These are phyloP conservation scores for Cladorrhinum sp. DNA, from an alignment of 2,329 filamentous ascomycete species.

Conservation along the genomic window DNA sequence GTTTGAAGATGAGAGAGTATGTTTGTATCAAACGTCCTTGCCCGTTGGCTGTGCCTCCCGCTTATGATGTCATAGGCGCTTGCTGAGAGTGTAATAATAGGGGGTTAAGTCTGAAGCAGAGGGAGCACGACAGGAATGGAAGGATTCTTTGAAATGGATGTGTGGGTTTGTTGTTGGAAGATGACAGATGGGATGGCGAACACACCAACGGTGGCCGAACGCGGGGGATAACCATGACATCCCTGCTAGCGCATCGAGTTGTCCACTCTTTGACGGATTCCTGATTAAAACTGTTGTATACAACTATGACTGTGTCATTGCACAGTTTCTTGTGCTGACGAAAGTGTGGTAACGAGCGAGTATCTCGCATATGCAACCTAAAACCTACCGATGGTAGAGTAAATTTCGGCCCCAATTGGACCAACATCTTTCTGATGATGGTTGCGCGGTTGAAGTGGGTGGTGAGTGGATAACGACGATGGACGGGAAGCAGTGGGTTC, in stretches of 20 bases:
- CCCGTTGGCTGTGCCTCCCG: neutral
- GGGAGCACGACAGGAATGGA: neutral
- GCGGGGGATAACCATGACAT: neutral
- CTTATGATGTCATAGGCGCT: neutral
- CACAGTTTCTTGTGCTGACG: neutral
- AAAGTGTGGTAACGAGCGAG: neutral
- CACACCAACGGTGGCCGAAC: neutral
- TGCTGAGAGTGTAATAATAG: neutral
- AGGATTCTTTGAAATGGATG: too few species aligned
- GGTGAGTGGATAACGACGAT: neutral
- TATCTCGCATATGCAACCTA: neutral
- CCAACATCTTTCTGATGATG: neutral
- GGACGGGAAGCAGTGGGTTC: neutral
- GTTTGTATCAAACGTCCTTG: neutral
- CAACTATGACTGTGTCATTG: neutral
- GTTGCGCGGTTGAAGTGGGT: neutral
- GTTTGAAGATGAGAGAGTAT: neutral
- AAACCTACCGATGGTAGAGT: neutral
- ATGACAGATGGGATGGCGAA: neutral
- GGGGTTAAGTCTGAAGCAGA: neutral
- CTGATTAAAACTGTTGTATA: neutral
- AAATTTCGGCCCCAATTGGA: neutral
- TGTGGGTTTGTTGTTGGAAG: neutral
- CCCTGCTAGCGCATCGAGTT: neutral
- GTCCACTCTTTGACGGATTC: neutral